A percentile compares a stretch with the other conserved stretches of the same genome.
Evolutionary conservation across 2,329 filamentous ascomycete species (phyloP).

Genomic region (Monilinia vaccinii-corymbosi): DNA sequence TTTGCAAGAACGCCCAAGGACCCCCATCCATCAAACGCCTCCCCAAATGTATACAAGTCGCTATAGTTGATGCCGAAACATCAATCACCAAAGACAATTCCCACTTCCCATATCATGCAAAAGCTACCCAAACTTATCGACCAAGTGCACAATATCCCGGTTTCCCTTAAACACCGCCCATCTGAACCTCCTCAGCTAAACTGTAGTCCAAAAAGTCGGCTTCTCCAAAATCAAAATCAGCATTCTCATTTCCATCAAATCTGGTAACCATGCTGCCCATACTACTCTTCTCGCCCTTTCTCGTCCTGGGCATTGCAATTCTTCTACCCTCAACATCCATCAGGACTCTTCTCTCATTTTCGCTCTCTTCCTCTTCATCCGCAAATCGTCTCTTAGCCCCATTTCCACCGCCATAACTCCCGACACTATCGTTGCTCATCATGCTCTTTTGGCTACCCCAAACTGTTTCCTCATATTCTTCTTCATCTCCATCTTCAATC

Average conservation of each 20-base stretch:
- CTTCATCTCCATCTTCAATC: slow-evolving; percentile 28
- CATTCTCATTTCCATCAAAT: slow-evolving; percentile 37
- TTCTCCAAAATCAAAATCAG: slow-evolving; percentile 51
- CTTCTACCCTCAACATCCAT: slow-evolving; percentile 22
- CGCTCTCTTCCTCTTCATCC: slow-evolving; percentile 22
- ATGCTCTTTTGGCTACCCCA: slow-evolving; percentile 25
- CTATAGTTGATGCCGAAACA: not conserved
- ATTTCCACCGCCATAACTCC: not conserved
- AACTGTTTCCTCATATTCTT: slow-evolving; percentile 24
- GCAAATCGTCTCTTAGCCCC: slow-evolving; percentile 23
- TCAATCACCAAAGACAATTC: not conserved
- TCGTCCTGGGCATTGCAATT: slow-evolving; percentile 18
- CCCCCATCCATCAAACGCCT: not conserved
- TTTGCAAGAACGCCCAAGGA: not conserved
- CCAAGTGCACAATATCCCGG: not conserved
- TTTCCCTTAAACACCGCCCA: slow-evolving; percentile 23
- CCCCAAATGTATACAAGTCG: not conserved
- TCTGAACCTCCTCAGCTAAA: slow-evolving; percentile 23
- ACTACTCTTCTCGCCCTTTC: slow-evolving; percentile 20
- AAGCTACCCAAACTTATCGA: not conserved
- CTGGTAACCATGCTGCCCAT: slow-evolving; percentile 15
- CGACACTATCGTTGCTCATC: slow-evolving; percentile 14
- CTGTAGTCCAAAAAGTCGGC: slow-evolving; percentile 52
- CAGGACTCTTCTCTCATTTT: slow-evolving; percentile 1
- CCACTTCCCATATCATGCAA: not conserved